These are phyloP conservation scores for Eucalyptus urophylla DNA, from an alignment of 345 rosid genomes.

Conservation along the genomic window DNA sequence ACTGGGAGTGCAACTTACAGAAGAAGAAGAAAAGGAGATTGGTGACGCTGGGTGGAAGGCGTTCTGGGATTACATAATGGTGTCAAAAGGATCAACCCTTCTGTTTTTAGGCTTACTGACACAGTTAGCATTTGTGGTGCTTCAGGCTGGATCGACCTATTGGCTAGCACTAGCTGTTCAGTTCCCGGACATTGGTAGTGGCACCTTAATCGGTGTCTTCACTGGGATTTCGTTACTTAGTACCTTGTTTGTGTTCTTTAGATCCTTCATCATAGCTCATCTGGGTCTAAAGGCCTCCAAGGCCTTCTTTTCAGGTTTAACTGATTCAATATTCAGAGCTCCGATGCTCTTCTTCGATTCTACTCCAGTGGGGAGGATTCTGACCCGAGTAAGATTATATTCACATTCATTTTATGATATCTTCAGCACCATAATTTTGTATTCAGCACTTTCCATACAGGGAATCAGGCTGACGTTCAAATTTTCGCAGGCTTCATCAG, in stretches of 20 bases:
- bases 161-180: conserved; percentile 21
- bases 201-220: conserved; percentile 1
- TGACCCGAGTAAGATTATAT: conserved; percentile 18
- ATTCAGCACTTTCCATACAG: background rate
- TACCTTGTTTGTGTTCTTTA: background rate
- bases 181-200: background rate
- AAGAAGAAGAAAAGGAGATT: conserved; percentile 26
- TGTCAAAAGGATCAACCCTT: conserved; percentile 2
- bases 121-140: background rate
- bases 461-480: background rate
- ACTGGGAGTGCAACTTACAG: conserved; percentile 8
- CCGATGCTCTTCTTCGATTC: conserved; percentile 36
- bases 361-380: conserved; percentile 29
- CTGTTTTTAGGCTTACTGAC: background rate
- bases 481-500: conserved; percentile 59
- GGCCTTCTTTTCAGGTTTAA: conserved; percentile 10
- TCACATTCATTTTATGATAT: background rate
- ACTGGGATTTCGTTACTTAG: background rate
- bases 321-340: conserved; percentile 16
- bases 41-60: conserved; percentile 14
- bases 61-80: conserved; percentile 8
- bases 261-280: background rate
- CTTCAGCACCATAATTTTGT: background rate
- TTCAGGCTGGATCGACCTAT: conserved; percentile 13
- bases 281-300: conserved; percentile 9